phyloP scores from a whole-genome alignment of 768 basidiomycete genomes.

The Neoboletus subvelutipes region DNA sequence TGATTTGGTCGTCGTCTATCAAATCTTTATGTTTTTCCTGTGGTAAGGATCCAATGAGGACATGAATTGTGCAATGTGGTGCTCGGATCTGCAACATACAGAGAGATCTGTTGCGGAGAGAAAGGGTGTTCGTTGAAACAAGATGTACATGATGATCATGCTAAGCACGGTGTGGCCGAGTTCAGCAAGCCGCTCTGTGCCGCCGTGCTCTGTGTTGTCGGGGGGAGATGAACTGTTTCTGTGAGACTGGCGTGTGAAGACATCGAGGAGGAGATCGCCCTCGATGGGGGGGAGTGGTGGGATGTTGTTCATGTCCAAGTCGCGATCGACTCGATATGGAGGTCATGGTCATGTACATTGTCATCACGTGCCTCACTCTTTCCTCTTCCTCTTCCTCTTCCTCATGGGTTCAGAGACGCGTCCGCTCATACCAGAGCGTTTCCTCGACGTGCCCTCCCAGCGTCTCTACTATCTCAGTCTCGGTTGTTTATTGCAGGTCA shows the following conservation, averaged over 20 bases:
- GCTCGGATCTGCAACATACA: slow-evolving; percentile 35
- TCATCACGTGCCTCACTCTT: slow-evolving; percentile 19
- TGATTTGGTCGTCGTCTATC: slow-evolving; percentile 41
- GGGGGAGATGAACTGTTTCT: slow-evolving; percentile 31
- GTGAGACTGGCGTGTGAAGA: slow-evolving; percentile 52
- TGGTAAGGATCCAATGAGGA: slow-evolving; percentile 3
- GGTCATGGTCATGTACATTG: neutral
- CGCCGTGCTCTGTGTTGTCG: slow-evolving; percentile 50
- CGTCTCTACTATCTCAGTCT: slow-evolving; percentile 76
- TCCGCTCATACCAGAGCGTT: slow-evolving; percentile 71
- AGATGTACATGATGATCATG: slow-evolving; percentile 49
- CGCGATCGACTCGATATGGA: slow-evolving; percentile 9
- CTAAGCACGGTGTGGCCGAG: slow-evolving; percentile 55
- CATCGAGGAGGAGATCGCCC: slow-evolving; percentile 57
- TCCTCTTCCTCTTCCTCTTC: neutral
- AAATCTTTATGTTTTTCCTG: slow-evolving; percentile 28
- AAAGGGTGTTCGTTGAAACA: slow-evolving; percentile 47
- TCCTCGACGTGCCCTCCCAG: slow-evolving; percentile 75
- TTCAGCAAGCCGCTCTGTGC: slow-evolving; percentile 56
- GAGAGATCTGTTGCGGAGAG: slow-evolving; percentile 42
- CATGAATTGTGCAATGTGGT: neutral
- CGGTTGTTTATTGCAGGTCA: slow-evolving; percentile 73
- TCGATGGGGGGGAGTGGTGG: slow-evolving; percentile 57
- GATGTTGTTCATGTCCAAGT: slow-evolving; percentile 28
- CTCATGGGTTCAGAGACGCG: slow-evolving; percentile 14